phyloP scores from a whole-genome alignment of 192 early-diverging fungal genomes.

The Podila epigama region DNA sequence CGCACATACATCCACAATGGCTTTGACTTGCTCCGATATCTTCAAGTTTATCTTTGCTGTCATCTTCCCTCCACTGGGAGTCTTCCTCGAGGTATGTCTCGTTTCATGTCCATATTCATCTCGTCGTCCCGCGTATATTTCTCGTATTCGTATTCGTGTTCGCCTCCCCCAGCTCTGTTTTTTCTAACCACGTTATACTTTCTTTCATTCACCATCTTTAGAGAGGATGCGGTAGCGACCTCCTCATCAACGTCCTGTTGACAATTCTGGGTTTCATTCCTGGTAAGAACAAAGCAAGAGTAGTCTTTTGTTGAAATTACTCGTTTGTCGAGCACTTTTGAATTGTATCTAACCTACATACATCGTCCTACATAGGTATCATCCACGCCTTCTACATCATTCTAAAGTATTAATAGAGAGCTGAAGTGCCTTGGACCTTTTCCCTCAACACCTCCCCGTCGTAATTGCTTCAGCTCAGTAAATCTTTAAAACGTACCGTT shows the following conservation, averaged over 20 bases:
- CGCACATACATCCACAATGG: constrained; percentile 39
- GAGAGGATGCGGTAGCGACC: constrained; percentile 60
- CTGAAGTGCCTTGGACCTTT: not conserved
- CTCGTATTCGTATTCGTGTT: not conserved
- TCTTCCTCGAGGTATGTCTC: constrained; percentile 49
- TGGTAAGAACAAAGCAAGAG: constrained; percentile 31
- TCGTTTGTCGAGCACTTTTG: not conserved
- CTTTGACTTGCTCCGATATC: constrained; percentile 55
- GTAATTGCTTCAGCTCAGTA: not conserved
- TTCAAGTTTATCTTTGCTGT: constrained; percentile 59
- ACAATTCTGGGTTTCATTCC: constrained; percentile 74
- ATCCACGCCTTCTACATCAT: constrained; percentile 53
- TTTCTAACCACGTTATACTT: not conserved
- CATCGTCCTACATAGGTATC: constrained; percentile 16
- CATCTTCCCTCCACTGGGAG: constrained; percentile 60
- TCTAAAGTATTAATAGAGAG: constrained; percentile 30
- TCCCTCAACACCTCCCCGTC: not conserved
- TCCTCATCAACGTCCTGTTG: constrained; percentile 74
- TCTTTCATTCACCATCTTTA: constrained; percentile 1
- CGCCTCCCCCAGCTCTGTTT: not conserved
- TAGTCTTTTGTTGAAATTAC: not conserved
- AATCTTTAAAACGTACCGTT: no score
- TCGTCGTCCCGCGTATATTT: not conserved
- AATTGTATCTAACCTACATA: not conserved
- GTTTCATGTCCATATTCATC: not conserved